Evolutionary conservation across 2,329 filamentous ascomycete species (phyloP).

Genomic region (Fusarium camptoceras): DNA sequence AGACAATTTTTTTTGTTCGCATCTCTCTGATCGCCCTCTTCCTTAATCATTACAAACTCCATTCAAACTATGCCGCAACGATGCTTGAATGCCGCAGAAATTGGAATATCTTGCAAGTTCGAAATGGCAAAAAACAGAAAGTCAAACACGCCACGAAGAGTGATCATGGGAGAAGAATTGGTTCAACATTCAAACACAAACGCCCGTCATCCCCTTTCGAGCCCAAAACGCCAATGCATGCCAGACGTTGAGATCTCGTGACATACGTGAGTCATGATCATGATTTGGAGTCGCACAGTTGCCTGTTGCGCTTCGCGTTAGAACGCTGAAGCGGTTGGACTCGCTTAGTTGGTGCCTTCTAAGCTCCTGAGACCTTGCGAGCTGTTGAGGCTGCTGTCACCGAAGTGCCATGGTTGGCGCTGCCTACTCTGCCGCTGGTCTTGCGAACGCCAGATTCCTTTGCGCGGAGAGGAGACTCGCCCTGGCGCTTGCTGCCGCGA

Average conservation of each 20-base stretch:
- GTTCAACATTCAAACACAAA: conserved; percentile 43
- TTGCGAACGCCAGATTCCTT: conserved; percentile 71
- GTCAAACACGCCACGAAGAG: conserved; percentile 26
- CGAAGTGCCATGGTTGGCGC: conserved; percentile 61
- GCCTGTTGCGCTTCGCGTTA: conserved; percentile 28
- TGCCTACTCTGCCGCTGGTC: conserved; percentile 74
- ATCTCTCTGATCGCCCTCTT: conserved; percentile 16
- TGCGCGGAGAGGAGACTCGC: conserved; percentile 61
- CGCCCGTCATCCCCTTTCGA: conserved; percentile 39
- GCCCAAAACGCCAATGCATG: conserved; percentile 58
- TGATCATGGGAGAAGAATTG: conserved; percentile 38
- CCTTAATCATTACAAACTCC: conserved; percentile 28
- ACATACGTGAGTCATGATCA: conserved; percentile 57
- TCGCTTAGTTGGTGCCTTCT: conserved; percentile 44
- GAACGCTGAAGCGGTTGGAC: conserved; percentile 36
- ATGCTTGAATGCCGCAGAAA: conserved; percentile 34
- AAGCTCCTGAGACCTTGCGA: conserved; percentile 65
- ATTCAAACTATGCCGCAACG: conserved; percentile 27
- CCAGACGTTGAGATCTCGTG: conserved; percentile 57
- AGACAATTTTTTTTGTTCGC: conserved; percentile 21
- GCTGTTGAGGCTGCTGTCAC: conserved; percentile 58
- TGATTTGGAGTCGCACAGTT: conserved; percentile 49
- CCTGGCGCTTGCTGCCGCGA: conserved; percentile 68
- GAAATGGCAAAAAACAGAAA: conserved; percentile 29
- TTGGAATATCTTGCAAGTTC: conserved; percentile 20